Evolutionary conservation across 2,329 filamentous ascomycete genomes (phyloP).

Genomic region (Cordyceps farinosa): DNA sequence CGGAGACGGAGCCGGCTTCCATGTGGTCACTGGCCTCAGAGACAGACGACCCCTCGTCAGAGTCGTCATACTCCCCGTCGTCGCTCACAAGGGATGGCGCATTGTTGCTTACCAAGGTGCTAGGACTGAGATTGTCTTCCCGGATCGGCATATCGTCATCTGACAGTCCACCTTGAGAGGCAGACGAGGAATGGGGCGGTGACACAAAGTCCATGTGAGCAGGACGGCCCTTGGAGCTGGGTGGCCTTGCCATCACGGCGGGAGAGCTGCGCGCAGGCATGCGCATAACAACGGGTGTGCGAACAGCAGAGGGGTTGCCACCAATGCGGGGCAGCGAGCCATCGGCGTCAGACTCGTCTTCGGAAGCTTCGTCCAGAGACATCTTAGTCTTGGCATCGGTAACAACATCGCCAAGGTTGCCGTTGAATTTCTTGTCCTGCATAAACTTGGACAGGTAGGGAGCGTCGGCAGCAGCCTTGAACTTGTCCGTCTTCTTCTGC

Average conservation of each 20-base stretch:
- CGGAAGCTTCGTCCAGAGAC: conserved; percentile 48
- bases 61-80: conserved; percentile 74
- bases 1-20: conserved; percentile 57
- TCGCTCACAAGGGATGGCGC: conserved; percentile 77
- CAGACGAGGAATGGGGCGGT: conserved; percentile 27
- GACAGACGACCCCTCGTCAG: conserved; percentile 59
- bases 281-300: conserved; percentile 48
- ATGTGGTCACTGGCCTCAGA: conserved; percentile 56
- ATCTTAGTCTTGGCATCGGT: conserved; percentile 55
- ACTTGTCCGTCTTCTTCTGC: conserved; percentile 21
- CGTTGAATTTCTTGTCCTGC: conserved; percentile 56
- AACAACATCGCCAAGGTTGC: conserved; percentile 57
- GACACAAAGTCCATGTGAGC: conserved; percentile 39
- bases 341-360: conserved; percentile 53
- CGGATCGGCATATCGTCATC: conserved; percentile 51
- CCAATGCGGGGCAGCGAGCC: conserved; percentile 16
- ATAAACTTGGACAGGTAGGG: conserved; percentile 67
- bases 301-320: conserved; percentile 24
- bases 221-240: conserved; percentile 55
- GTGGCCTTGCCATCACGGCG: conserved; percentile 39
- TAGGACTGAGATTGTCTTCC: conserved; percentile 63
- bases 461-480: conserved; percentile 52
- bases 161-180: conserved; percentile 26
- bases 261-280: conserved; percentile 58
- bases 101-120: conserved; percentile 68